Conservation (phyloP, 106 monocot species). For the Acorus calamus region DNA sequence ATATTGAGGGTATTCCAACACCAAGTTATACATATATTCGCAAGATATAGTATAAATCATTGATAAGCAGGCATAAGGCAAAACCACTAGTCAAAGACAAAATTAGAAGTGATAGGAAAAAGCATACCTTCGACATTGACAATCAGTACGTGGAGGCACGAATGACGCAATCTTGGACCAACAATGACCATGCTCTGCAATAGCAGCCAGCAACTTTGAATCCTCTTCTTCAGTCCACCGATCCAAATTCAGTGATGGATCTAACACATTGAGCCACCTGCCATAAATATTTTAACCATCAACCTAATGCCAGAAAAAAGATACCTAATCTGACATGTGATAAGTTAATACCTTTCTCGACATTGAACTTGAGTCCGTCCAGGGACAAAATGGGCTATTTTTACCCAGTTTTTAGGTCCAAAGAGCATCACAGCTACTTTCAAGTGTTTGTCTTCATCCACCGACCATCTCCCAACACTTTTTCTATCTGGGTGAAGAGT, state of each 20-base stretch:
- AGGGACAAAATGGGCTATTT: conserved; percentile 63
- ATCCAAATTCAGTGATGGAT: conserved; percentile 63
- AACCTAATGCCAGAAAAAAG: conserved; percentile 2
- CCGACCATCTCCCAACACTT: conserved; percentile 82
- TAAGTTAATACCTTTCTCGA: conserved; percentile 59
- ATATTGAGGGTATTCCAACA: not conserved
- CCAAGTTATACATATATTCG: too few relatives aligned
- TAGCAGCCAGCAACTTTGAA: conserved; percentile 53
- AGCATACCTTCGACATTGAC: conserved; percentile 75
- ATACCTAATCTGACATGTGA: not conserved
- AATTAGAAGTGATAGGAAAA: not conserved
- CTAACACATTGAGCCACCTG: conserved; percentile 95
- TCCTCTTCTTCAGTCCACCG: conserved; percentile 92
- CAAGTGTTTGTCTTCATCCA: conserved; percentile 90
- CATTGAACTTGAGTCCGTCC: conserved; percentile 85
- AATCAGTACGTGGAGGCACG: conserved; percentile 79
- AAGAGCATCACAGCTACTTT: conserved; percentile 86
- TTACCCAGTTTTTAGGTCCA: conserved; percentile 82
- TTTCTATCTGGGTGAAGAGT: conserved; percentile 54
- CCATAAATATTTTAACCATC: not conserved
- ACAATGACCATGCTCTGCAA: conserved; percentile 45
- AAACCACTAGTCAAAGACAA: not conserved
- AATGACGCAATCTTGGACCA: conserved; percentile 79
- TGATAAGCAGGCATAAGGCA: too few relatives aligned
- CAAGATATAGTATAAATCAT: too few relatives aligned